Conservation (phyloP, 2,329 filamentous ascomycete species). For the Leptosphaerulina australis region DNA sequence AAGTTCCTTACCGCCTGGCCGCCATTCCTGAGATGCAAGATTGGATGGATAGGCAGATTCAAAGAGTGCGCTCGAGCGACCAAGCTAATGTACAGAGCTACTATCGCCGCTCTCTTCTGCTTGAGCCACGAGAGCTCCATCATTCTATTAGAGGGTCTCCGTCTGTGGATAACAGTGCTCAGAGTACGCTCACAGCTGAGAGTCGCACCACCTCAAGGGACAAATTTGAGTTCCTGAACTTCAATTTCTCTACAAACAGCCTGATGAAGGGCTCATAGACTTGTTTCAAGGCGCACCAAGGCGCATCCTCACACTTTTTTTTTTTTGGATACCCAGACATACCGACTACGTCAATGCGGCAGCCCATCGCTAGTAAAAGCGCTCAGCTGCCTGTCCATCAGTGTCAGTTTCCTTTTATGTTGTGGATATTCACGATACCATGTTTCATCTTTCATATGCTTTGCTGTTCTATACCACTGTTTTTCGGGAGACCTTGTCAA, state of each 20-base stretch:
- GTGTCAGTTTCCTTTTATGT: conserved; percentile 18
- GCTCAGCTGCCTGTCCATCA: conserved; percentile 17
- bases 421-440: conserved; percentile 43
- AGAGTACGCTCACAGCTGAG: conserved; percentile 36
- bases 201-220: conserved; percentile 43
- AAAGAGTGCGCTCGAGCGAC: conserved; percentile 71
- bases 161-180: conserved; percentile 33
- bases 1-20: conserved; percentile 84
- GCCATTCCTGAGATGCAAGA: conserved; percentile 89
- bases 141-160: conserved; percentile 36
- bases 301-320: conserved; percentile 26
- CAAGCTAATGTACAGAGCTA: conserved; percentile 68
- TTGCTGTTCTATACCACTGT: conserved; percentile 47
- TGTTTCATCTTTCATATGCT: conserved; percentile 32
- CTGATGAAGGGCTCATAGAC: conserved; percentile 41
- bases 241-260: conserved; percentile 44
- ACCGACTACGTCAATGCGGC: not conserved
- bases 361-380: conserved; percentile 22
- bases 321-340: conserved; percentile 20
- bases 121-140: conserved; percentile 73
- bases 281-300: conserved; percentile 26
- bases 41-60: conserved; percentile 85
- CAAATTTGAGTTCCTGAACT: conserved; percentile 48
- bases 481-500: conserved; percentile 6
- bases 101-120: conserved; percentile 81